Conservation (phyloP, 345 rosid genomes). For the Nephelium lappaceum region DNA sequence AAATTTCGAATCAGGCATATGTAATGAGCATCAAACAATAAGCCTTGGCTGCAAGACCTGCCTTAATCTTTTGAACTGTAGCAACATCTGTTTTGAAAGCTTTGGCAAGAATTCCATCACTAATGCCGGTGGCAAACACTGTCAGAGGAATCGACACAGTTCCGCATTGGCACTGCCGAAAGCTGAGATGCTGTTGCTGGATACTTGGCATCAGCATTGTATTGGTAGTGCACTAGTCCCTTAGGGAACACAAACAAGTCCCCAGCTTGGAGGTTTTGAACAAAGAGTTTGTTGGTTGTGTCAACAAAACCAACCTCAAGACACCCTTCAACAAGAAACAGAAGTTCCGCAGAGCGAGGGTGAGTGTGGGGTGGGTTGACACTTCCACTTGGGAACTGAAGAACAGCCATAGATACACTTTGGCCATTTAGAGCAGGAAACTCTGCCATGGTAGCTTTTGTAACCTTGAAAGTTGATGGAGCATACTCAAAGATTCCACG, state of each 20-base stretch:
- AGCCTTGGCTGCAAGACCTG: not conserved
- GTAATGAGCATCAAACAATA: too few relatives aligned
- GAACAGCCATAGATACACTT: not conserved
- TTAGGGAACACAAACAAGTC: slow-evolving; percentile 11
- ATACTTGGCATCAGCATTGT: not conserved
- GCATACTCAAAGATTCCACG: not conserved
- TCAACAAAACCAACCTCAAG: slow-evolving; percentile 12
- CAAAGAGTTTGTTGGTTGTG: slow-evolving; percentile 2
- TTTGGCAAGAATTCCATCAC: not conserved
- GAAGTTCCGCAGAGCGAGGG: not conserved
- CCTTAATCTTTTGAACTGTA: slow-evolving; percentile 1
- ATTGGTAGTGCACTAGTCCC: slow-evolving; percentile 8
- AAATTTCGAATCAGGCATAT: too few relatives aligned
- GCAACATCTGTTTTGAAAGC: not conserved
- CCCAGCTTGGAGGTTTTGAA: not conserved
- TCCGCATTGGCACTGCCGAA: slow-evolving; percentile 4
- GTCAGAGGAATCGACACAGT: not conserved
- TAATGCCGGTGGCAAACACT: not conserved
- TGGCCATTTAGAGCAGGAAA: slow-evolving; percentile 4
- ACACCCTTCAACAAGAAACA: not conserved
- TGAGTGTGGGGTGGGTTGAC: slow-evolving; percentile 10
- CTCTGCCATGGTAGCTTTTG: not conserved
- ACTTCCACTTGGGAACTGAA: not conserved
- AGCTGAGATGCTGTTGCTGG: not conserved
- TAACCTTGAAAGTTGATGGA: not conserved